Evolutionary conservation across 2,329 filamentous ascomycete species (phyloP), one percentile per base, ranked within the genome.

Genomic region (Fusarium praegraminearum): DNA sequence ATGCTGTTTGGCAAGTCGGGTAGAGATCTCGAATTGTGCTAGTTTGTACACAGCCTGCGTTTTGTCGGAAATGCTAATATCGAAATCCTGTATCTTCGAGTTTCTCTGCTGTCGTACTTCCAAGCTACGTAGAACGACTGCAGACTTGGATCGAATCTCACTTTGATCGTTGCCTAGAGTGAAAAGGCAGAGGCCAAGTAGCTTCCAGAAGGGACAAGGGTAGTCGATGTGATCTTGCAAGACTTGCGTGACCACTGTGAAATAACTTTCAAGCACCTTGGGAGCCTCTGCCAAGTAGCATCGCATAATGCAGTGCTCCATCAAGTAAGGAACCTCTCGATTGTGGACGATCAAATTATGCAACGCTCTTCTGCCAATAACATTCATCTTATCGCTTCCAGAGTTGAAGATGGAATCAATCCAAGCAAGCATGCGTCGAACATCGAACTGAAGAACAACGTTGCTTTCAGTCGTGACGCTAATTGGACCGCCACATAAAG

Each of bases 11-110:
- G 94, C 92, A 40, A 99, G 86, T 22, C 94, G 87, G 75, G 95
- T 94, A 0, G 96, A 98, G 24, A 97, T 97, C 77, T 98, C 95
- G 71, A 98, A 98, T 76, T 99, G 96, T 0, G 97, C 96, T 45
- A 97, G 85, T 81, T 99, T 99, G 81, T 98, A 99, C 4, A 99
- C 95, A 0, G 95, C 94, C 71, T 97, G 97, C 0, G 97, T 99
- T 81, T 98, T 98, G 81, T 99, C 97, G 0, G 95, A 97, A 61
- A 99, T 96, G 78, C 94, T 98, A 74, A 99, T 98, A 75, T 99
- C 96, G 62, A 98, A 97, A 78, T 99, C 96, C 77, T 97, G 93
- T 9, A 99, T 89, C 76, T 97, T 97, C 2, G 95, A 97, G 69
- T 89, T 96, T 70, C 92, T 84, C 4, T 81, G 81, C 70, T 96